These are phyloP conservation scores for Leccinum uliginosum DNA, from an alignment of 768 basidiomycete species.

Conservation along the genomic window DNA sequence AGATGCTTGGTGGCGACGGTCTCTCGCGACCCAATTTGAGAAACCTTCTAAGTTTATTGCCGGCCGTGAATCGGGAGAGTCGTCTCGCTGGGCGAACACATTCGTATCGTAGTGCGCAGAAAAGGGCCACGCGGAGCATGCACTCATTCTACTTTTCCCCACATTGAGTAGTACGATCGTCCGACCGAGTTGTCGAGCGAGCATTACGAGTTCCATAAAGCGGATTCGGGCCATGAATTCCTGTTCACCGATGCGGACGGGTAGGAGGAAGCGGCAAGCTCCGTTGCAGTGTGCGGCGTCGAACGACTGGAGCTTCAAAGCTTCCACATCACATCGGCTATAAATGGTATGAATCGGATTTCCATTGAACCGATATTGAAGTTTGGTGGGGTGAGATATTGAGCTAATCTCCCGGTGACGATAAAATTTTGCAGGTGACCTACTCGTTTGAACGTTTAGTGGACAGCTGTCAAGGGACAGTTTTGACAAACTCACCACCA, in stretches of 20 bases:
- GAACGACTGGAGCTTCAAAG: constrained; percentile 3
- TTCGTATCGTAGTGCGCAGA: constrained; percentile 45
- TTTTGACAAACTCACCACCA: no score
- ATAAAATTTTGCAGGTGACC: no score
- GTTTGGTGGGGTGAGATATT: no score
- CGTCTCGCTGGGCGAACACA: constrained; percentile 2
- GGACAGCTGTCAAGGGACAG: no score
- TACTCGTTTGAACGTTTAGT: no score
- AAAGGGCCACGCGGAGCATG: constrained; percentile 48
- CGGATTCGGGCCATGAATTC: constrained; percentile 57
- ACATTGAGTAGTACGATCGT: constrained; percentile 44
- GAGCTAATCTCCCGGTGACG: no score
- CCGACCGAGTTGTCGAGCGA: no score
- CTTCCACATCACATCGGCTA: no score
- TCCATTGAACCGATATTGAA: no score
- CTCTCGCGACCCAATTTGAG: constrained; percentile 34
- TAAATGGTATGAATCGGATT: no score
- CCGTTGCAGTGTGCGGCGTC: constrained; percentile 22
- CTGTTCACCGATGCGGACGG: constrained; percentile 49
- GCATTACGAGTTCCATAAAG: constrained; percentile 36
- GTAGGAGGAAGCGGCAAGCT: constrained; percentile 46
- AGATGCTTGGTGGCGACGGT: constrained; percentile 26
- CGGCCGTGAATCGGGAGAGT: not conserved
- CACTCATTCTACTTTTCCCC: constrained; percentile 48
- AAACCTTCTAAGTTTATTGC: constrained; percentile 38